Evolutionary conservation across 2,329 filamentous ascomycete genomes (phyloP).

Genomic region (Tolypocladium capitatum): DNA sequence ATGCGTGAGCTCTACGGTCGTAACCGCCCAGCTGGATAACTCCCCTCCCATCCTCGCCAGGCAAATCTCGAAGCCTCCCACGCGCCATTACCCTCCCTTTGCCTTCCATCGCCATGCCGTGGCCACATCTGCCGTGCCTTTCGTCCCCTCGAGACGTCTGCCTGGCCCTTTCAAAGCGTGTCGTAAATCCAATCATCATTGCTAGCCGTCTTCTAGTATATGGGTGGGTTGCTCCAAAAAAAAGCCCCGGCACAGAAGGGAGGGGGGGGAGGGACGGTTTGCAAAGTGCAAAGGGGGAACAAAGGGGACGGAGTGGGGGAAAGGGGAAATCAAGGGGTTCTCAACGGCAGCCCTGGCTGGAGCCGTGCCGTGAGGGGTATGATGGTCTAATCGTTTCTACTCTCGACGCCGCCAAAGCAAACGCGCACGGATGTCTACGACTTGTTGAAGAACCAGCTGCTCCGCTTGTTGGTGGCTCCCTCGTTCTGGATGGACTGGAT

Average conservation of each 20-base stretch:
- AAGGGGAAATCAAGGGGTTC: slow-evolving; percentile 3
- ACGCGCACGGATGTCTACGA: slow-evolving; percentile 17
- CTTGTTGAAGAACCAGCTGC: slow-evolving; percentile 65
- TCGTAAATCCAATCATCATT: slow-evolving; percentile 10
- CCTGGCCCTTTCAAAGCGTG: slow-evolving; percentile 3
- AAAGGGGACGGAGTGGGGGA: background rate
- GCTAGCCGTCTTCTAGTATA: slow-evolving; percentile 2
- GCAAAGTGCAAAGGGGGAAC: slow-evolving; percentile 3
- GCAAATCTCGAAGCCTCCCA: background rate
- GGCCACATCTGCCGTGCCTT: slow-evolving; percentile 1
- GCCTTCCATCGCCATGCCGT: background rate
- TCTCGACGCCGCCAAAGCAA: slow-evolving; percentile 3
- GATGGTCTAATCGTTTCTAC: slow-evolving; percentile 5
- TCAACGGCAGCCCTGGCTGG: background rate
- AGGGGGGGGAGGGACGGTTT: background rate
- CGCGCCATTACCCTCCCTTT: background rate
- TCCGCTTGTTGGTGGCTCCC: slow-evolving; percentile 45
- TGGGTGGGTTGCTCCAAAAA: background rate
- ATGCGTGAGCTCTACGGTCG: slow-evolving; percentile 15
- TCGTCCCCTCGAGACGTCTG: slow-evolving; percentile 5
- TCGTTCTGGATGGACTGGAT: slow-evolving; percentile 48
- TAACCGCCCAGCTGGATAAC: slow-evolving; percentile 13
- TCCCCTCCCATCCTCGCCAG: background rate
- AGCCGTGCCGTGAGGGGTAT: slow-evolving; percentile 3
- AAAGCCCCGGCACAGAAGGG: background rate